Base-by-base conservation (phyloP, 169 alveolate genomes). In the Eimeria sp. region DNA sequence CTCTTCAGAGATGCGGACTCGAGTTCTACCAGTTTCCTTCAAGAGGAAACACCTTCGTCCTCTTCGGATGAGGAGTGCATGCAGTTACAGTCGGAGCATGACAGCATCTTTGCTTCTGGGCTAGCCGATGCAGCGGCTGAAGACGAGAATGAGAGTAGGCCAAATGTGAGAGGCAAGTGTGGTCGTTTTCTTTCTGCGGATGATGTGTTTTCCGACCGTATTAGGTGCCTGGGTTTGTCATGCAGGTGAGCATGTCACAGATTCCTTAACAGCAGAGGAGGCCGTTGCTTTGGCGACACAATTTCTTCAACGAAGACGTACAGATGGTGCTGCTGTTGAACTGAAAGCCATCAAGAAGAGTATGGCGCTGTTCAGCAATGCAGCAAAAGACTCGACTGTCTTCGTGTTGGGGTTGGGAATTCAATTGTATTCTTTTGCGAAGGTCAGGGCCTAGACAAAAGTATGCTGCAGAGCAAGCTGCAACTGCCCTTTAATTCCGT, bases 21-120 rank as follows among this genome's bases (percentile, higher is more conserved):
- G 22, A 34, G 58, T 7, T 16, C 54, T 16, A 4, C n/a, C 61
- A 84, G 92, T 65, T 84, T 84, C 43, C 92, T 84, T 13, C 92
- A 84, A 57, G 92, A 84, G 18, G 92, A 34, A n/a, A 22, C 40
- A 20, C 30, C 47, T 27, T 34, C 92, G 20, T n/a, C 51, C 13
- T 6, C 92, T 51, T 6, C 49, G 30, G 92, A 84, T 3, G 92
- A 84, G 5, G 92, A 84, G 10, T 84, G 92, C 92, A 57, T 84
- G 92, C 25, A 25, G 51, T 27, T 84, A 22, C 30, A 34, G 49
- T 11, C 58, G 16, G 57, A 84, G 34, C 58, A 84, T 0, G 76
- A 84, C 92, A 34, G 92, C 92, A n/a, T 84, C 75, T 54, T 83
- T 45, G 30, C 75, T 3, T 4, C 49, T 34, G 92, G 34, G 27